Conservation (phyloP, 805 yeast genomes). For the Saccharomycopsis vini region DNA sequence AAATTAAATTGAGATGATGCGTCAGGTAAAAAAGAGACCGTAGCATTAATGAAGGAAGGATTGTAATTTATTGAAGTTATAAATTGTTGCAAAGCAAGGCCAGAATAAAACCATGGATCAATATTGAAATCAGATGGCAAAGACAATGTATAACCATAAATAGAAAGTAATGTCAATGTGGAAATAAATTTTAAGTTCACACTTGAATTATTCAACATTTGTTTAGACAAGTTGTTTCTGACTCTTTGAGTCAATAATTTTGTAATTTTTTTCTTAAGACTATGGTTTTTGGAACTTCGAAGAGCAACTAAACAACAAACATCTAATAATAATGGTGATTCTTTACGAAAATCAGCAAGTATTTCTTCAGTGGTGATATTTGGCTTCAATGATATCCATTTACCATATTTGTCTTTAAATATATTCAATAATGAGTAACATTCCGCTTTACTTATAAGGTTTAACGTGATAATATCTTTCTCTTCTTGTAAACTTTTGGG, state of each 20-base stretch:
- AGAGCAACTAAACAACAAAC: slow-evolving; percentile 44
- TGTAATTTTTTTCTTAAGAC: slow-evolving; percentile 27
- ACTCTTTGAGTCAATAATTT: slow-evolving; percentile 30
- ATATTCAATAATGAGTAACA: slow-evolving; percentile 36
- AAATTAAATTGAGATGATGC: slow-evolving; percentile 33
- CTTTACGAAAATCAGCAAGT: slow-evolving; percentile 32
- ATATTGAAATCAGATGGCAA: slow-evolving; percentile 29
- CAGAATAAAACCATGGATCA: slow-evolving; percentile 47
- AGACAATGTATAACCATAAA: slow-evolving; percentile 41
- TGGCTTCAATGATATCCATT: slow-evolving; percentile 52
- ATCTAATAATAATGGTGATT: slow-evolving; percentile 41
- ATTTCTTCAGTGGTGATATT: slow-evolving; percentile 33
- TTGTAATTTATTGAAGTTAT: slow-evolving; percentile 27
- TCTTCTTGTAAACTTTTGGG: slow-evolving; percentile 20
- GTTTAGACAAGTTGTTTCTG: slow-evolving; percentile 31
- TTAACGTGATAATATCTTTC: slow-evolving; percentile 32
- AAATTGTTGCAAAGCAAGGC: slow-evolving; percentile 40
- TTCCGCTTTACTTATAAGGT: slow-evolving; percentile 32
- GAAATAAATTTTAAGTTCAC: slow-evolving; percentile 40
- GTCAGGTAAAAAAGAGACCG: slow-evolving; percentile 12
- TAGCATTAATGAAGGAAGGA: slow-evolving; percentile 17
- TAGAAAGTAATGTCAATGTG: slow-evolving; percentile 39
- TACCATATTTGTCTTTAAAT: slow-evolving; percentile 46
- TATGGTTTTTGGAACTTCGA: slow-evolving; percentile 31
- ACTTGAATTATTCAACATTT: slow-evolving; percentile 28